Base-by-base conservation (phyloP, 1,284 basidiomycete genomes). In the Cyathus olla region DNA sequence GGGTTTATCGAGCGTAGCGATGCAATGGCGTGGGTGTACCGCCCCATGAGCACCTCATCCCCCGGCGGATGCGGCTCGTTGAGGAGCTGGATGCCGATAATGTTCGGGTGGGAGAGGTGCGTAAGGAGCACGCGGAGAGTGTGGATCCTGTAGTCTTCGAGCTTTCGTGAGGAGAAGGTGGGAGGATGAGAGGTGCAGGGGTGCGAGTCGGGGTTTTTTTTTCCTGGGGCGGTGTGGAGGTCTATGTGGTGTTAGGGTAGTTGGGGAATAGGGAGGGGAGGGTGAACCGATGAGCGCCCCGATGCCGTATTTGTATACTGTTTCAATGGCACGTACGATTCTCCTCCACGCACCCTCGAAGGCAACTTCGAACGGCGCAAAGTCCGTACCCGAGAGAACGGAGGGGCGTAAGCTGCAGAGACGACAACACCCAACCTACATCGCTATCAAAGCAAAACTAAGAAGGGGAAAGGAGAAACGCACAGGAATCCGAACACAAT, bases 401-500 rank as follows among this genome's bases (percentile, higher is more conserved):
- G 87, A 84, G 3, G 82, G 83, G 58, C 87, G 11, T 81, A 80
- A 2, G 87, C 85, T 57, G 87, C 89, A n/a, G 46, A 95, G 65
- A 72, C 95, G 90, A 78, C 95, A 92, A 79, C 90, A 92, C 26
- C 90, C 91, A 71, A 96, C 91, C 94, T 95, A 64, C 29, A 27
- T 27, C 26, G 55, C 29, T 24, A 54, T n/a, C 13, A n/a, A n/a
- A n/a, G n/a, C n/a, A n/a, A n/a, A n/a, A n/a, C n/a, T 28, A 35
- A 11, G 11, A n/a, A 4, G 26, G 17, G 21, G 19, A 19, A 9
- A 17, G n/a, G n/a, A 60, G 15, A 13, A 40, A 69, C 73, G 47
- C 35, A 96, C 92, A 24, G 95, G 95, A 59, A 97, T 87, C 60
- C 95, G 84, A 65, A 96, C 94, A 39, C 92, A 87, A 68, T 96